Percentiles rank a stretch among this genome's conserved stretches.
phyloP scores from a whole-genome alignment of 345 rosid species.

The Reutealis trisperma region DNA sequence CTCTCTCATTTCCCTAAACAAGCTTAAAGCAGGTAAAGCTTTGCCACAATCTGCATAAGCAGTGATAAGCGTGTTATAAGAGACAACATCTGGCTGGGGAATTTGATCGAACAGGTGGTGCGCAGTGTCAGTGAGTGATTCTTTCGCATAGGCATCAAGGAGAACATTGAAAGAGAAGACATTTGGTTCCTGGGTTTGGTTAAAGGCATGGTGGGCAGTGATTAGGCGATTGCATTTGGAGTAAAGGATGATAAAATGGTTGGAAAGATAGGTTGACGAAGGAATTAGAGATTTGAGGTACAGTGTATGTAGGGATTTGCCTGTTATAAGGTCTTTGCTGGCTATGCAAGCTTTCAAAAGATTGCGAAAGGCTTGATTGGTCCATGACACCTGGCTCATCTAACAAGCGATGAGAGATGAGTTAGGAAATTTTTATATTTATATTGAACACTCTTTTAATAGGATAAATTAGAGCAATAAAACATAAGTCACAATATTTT shows the following conservation, averaged over 20 bases:
- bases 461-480: too few relatives aligned
- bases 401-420: too few relatives aligned
- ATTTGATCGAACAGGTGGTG: constrained; percentile 74
- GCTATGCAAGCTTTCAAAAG: constrained; percentile 55
- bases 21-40: constrained; percentile 38
- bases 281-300: constrained; percentile 68
- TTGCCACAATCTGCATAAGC: constrained; percentile 67
- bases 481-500: too few relatives aligned
- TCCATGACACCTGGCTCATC: constrained; percentile 61
- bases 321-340: constrained; percentile 51
- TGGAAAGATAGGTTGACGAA: constrained; percentile 78
- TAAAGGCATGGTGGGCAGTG: constrained; percentile 53
- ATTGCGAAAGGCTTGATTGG: constrained; percentile 45
- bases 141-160: constrained; percentile 49
- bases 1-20: constrained; percentile 62
- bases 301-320: constrained; percentile 70
- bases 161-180: constrained; percentile 81
- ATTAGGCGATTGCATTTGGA: constrained; percentile 67
- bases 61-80: constrained; percentile 75
- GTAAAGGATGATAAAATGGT: constrained; percentile 85
- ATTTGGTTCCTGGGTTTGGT: constrained; percentile 51
- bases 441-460: too few relatives aligned
- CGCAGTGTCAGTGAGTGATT: constrained; percentile 46
- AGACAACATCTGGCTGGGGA: constrained; percentile 76
- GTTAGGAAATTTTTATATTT: too few relatives aligned